Evolutionary conservation across 805 yeast species (phyloP).

Genomic region (Wickerhamomyces hampshirensis): DNA sequence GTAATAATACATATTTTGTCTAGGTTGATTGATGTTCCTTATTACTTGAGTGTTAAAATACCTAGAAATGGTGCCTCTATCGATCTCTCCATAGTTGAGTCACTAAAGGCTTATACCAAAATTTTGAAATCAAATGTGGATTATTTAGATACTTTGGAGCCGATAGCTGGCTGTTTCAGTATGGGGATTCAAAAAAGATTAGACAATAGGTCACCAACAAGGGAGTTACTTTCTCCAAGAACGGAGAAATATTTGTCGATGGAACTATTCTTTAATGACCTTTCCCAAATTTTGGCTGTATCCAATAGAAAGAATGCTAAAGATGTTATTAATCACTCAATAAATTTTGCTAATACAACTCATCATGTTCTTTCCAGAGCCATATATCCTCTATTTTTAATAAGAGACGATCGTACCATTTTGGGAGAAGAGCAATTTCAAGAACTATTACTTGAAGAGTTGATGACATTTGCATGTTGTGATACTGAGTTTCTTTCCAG

Average conservation of each 20-base stretch:
- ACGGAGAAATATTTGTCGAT: slow-evolving; percentile 26
- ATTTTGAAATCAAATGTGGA: slow-evolving; percentile 12
- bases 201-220: slow-evolving; percentile 45
- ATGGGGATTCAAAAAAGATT: slow-evolving; percentile 42
- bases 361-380: slow-evolving; percentile 54
- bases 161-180: slow-evolving; percentile 37
- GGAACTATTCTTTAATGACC: slow-evolving; percentile 32
- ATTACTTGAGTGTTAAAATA: slow-evolving; percentile 11
- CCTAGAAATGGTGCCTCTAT: slow-evolving; percentile 9
- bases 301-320: slow-evolving; percentile 24
- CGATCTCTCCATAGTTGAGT: slow-evolving; percentile 15
- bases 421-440: slow-evolving; percentile 43
- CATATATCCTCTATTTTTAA: slow-evolving; percentile 52
- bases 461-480: slow-evolving; percentile 40
- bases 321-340: slow-evolving; percentile 29
- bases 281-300: slow-evolving; percentile 31
- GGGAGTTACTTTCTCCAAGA: slow-evolving; percentile 27
- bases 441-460: slow-evolving; percentile 34
- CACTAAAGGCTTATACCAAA: slow-evolving; percentile 5
- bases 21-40: slow-evolving; percentile 19
- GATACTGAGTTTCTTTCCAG: slow-evolving; percentile 28
- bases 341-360: slow-evolving; percentile 28
- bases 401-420: slow-evolving; percentile 58
- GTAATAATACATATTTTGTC: slow-evolving; percentile 16
- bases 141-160: slow-evolving; percentile 20